Conservation (phyloP, 169 alveolate genomes). For the Cryptosporidium sp. region DNA sequence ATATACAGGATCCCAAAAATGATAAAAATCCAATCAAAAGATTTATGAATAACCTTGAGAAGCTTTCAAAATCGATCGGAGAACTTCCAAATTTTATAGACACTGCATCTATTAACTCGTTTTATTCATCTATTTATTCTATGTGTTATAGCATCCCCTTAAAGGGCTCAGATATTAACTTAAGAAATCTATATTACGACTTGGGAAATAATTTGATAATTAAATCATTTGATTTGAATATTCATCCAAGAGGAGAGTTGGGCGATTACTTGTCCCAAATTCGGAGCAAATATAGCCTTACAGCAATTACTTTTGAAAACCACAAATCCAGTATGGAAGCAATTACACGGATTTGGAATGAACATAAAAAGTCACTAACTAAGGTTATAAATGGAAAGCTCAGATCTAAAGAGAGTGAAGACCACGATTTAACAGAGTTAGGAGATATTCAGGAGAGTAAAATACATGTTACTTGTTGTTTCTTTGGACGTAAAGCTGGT, state of each 20-base stretch:
- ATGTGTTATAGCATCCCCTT: neutral
- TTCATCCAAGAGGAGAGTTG: neutral
- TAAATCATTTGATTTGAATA: neutral
- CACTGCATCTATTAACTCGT: neutral
- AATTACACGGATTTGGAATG: constrained; percentile 18
- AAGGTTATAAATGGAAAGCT: neutral
- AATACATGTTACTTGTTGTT: constrained; percentile 25
- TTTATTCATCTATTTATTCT: neutral
- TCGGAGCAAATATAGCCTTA: neutral
- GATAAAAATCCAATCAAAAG: neutral
- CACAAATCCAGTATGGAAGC: neutral
- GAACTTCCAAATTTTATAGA: neutral
- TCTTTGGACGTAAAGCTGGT: neutral
- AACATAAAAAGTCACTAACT: neutral
- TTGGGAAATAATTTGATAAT: neutral
- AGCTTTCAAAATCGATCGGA: neutral
- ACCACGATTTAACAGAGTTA: neutral
- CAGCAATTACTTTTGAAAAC: constrained; percentile 32
- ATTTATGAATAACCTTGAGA: neutral
- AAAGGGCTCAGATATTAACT: neutral
- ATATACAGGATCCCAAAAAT: neutral
- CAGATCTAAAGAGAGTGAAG: neutral
- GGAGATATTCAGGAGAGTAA: neutral
- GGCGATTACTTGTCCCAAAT: neutral
- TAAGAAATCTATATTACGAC: neutral